Conservation (phyloP, 2,329 filamentous ascomycete species). For the Apiospora malaysiana region DNA sequence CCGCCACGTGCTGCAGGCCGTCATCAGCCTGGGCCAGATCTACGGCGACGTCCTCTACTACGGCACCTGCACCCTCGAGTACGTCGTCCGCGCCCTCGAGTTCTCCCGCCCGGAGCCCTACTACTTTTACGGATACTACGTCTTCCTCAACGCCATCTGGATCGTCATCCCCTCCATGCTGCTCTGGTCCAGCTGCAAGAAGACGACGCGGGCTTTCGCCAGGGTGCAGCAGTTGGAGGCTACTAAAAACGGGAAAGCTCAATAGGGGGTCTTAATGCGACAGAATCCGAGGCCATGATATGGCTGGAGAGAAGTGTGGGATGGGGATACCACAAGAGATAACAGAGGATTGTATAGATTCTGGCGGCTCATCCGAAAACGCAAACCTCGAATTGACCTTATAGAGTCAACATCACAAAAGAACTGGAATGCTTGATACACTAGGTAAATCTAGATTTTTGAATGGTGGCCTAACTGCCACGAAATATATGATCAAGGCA, state of each 20-base stretch:
- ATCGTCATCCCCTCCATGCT: constrained; percentile 52
- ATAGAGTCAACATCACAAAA: not conserved
- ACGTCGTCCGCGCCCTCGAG: constrained; percentile 43
- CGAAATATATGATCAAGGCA: not conserved
- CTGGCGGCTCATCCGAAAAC: not conserved
- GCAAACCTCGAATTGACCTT: not conserved
- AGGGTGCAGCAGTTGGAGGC: not conserved
- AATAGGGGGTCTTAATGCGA: not conserved
- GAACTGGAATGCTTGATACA: not conserved
- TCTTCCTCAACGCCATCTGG: constrained; percentile 60
- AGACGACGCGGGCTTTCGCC: constrained; percentile 21
- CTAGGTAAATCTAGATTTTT: no score
- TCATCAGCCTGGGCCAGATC: constrained; percentile 53
- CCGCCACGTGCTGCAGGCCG: constrained; percentile 54
- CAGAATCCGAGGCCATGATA: not conserved
- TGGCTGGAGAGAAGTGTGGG: not conserved
- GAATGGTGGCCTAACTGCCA: not conserved
- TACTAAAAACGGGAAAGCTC: not conserved
- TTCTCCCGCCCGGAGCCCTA: constrained; percentile 57
- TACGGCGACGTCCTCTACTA: constrained; percentile 62
- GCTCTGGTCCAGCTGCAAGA: constrained; percentile 29
- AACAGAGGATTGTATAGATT: not conserved
- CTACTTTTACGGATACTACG: constrained; percentile 61
- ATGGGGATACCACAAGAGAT: not conserved
- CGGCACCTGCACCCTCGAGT: constrained; percentile 52